phyloP scores from a whole-genome alignment of 73 alveolate genomes.

The Paramecium tetraurelia region DNA sequence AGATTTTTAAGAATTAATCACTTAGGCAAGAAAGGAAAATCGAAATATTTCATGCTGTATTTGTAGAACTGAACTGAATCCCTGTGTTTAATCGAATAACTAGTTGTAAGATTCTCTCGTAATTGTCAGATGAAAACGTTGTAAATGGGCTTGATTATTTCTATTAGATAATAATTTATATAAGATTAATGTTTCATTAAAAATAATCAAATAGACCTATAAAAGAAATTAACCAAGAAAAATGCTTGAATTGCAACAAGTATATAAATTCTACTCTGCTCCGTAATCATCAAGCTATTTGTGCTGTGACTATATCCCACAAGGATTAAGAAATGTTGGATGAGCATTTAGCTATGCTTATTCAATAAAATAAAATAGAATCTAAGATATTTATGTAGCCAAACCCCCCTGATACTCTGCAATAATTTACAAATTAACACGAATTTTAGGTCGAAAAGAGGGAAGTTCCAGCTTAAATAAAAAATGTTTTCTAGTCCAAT shows the following conservation, averaged over 20 bases:
- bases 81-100: not conserved
- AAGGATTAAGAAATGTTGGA: not conserved
- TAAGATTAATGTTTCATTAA: not conserved
- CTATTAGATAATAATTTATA: not conserved
- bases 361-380: not conserved
- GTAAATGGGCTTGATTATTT: not conserved
- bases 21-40: not conserved
- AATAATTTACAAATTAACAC: not conserved
- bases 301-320: not conserved
- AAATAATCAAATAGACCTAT: not conserved
- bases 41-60: not conserved
- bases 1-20: not conserved
- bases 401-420: not conserved
- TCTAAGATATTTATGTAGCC: not conserved
- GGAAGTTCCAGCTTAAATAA: not conserved
- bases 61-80: not conserved
- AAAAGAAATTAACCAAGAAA: not conserved
- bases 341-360: not conserved
- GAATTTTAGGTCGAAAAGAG: not conserved
- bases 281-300: not conserved
- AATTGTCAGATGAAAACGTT: not conserved
- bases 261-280: not conserved
- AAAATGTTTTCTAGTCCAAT: not conserved
- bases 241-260: not conserved
- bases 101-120: not conserved